A percentile compares a stretch with the other conserved stretches of the same genome.
Conservation (phyloP, 2,329 filamentous ascomycete genomes). For the Zymoseptoria tritici region DNA sequence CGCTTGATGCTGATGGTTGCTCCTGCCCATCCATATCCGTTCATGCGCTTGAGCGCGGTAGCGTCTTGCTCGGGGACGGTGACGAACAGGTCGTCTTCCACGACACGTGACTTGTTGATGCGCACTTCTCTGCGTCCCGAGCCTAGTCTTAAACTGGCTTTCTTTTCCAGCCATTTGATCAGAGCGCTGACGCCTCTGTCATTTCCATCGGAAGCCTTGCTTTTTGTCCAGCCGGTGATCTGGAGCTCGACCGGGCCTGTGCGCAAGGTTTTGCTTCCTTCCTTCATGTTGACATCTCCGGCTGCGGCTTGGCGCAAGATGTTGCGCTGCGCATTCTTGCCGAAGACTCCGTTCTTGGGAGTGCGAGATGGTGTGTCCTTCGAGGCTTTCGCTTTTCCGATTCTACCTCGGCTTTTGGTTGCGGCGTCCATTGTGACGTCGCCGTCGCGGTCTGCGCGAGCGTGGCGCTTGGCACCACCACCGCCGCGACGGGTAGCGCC, state of each 20-base stretch:
- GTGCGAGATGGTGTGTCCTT: slow-evolving; percentile 18
- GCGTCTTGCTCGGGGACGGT: slow-evolving; percentile 32
- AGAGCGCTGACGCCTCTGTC: slow-evolving; percentile 32
- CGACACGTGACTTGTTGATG: slow-evolving; percentile 32
- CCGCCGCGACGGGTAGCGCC: background rate
- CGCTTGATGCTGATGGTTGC: slow-evolving; percentile 32
- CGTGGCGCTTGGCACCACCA: background rate
- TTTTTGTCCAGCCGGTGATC: slow-evolving; percentile 36
- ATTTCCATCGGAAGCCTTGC: slow-evolving; percentile 28
- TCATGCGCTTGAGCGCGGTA: slow-evolving; percentile 31
- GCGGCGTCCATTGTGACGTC: slow-evolving; percentile 51
- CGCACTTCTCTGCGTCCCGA: slow-evolving; percentile 27
- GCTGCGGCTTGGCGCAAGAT: slow-evolving; percentile 26
- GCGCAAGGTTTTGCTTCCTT: slow-evolving; percentile 6
- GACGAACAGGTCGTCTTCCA: slow-evolving; percentile 33
- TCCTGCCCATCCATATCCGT: slow-evolving; percentile 36
- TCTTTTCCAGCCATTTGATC: slow-evolving; percentile 36
- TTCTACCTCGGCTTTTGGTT: slow-evolving; percentile 26
- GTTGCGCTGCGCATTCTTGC: slow-evolving; percentile 22
- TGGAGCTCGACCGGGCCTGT: slow-evolving; percentile 29
- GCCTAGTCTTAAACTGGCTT: slow-evolving; percentile 28
- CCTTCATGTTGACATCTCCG: slow-evolving; percentile 24
- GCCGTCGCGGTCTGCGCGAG: slow-evolving; percentile 49
- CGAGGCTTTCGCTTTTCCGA: slow-evolving; percentile 21
- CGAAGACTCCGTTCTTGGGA: slow-evolving; percentile 13